These are phyloP conservation scores for Blastobotrys parvus DNA, from an alignment of 805 yeast genomes.

Conservation along the genomic window DNA sequence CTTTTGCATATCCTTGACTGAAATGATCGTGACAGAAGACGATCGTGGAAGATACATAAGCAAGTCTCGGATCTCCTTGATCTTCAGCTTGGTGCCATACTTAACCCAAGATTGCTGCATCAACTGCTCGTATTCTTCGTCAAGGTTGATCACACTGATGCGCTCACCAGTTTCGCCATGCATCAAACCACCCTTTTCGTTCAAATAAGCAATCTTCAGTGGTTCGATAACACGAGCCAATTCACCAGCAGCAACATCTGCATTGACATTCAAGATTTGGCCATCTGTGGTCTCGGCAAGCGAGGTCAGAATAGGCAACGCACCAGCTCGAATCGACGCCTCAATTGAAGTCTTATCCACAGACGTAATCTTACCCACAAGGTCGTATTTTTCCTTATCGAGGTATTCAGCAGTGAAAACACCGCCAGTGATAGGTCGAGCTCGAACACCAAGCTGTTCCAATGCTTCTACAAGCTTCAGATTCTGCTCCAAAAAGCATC, in stretches of 20 bases:
- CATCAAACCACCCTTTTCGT: conserved; percentile 95
- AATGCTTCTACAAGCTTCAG: conserved; percentile 90
- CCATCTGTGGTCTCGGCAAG: conserved; percentile 96
- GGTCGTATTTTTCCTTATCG: conserved; percentile 81
- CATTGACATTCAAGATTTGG: conserved; percentile 93
- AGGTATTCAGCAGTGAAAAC: conserved; percentile 90
- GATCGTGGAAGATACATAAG: conserved; percentile 92
- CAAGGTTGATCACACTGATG: conserved; percentile 82
- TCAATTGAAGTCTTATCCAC: conserved; percentile 88
- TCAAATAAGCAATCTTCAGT: conserved; percentile 87
- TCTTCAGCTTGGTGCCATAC: conserved; percentile 95
- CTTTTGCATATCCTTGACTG: conserved; percentile 90
- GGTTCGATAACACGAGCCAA: conserved; percentile 96
- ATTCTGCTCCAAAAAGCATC: conserved; percentile 92
- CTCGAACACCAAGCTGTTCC: conserved; percentile 94
- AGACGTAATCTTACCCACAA: conserved; percentile 82
- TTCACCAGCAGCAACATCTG: conserved; percentile 99
- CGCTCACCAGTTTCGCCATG: conserved; percentile 89
- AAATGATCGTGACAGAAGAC: conserved; percentile 94
- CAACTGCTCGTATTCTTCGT: conserved; percentile 88
- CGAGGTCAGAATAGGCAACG: conserved; percentile 91
- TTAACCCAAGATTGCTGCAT: conserved; percentile 96
- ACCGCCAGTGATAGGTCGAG: conserved; percentile 97
- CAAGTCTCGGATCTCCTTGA: conserved; percentile 91
- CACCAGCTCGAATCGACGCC: conserved; percentile 92